Evolutionary conservation across 179 eudicot genomes (phyloP), one percentile per base, ranked within the genome.

Genomic region (Silene vulgaris): DNA sequence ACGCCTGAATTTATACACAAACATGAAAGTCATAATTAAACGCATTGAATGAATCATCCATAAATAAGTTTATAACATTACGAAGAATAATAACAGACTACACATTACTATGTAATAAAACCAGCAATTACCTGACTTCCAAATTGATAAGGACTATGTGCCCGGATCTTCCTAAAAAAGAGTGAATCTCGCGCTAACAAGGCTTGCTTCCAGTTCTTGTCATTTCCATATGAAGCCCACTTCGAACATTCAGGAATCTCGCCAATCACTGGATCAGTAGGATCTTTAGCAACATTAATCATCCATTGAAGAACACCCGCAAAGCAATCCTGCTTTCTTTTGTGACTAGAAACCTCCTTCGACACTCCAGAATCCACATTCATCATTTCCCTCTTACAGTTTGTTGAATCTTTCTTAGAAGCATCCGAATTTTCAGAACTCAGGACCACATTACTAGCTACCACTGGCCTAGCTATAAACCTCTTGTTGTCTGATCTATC

Each of bases 121-220:
- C 2, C 21, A 69, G 37, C 12, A 59, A 14, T 32, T 81, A 88
- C 93, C 92, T 89, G 86, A 83, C 78, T 80, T 29, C 50, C 45
- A 65, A 75, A 68, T 20, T 77, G 86, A 63, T 80, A 82, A 52
- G 78, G 20, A 26, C 84, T 73, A 50, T 80, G 48, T 71, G 68
- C 76, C 73, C 45, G 77, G 32, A 79, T 83, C 77, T 71, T 80
- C 73, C 84, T 85, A 77, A 79, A 67, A 80, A 86, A 82, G 84
- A 89, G 78, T 45, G 86, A 84, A 74, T 86, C 83, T 19, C 99
- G 89, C 35, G 82, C 86, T 72, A 78, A 72, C 72, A 95, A 75
- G 63, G 86, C 86, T 87, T 86, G 95, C 88, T 93, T 90, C 99
- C 97, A 89, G 14, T 56, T 65, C 32, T 79, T 69, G 57, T 92